Evolutionary conservation across 352 stramenopile species (phyloP), one percentile per base, ranked within the genome.

Genomic region (Globisporangium acanthophoron): DNA sequence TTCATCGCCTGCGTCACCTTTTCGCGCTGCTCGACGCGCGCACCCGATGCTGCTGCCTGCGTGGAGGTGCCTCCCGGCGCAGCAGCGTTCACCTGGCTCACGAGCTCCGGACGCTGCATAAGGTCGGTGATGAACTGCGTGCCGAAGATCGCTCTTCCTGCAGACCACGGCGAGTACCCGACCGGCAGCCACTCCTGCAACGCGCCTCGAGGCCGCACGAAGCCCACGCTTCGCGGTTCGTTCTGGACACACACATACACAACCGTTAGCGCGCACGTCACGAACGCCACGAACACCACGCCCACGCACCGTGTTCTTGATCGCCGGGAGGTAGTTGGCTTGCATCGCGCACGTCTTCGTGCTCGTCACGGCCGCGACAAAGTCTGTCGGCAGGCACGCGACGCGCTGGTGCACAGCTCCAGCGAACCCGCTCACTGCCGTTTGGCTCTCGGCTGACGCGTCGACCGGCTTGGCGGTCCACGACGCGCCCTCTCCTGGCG

Each of bases 101-200:
- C 35, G 7, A 88, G 52, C 53, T 90, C 80, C 0, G 76, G 76
- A 0, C 76, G 80, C 13, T 73, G 61, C 72, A 85, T 82, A 24
- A 91, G 60, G 48, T 87, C 75, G 9, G 61, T 67, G 47, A 91
- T 85, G 37, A 88, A 88, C 58, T 90, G 70, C 8, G 70, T 77
- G 8, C 64, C 71, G 47, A 90, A 90, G 11, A 87, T 58, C 8
- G 74, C 58, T n/a, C 73, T 72, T 0, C 79, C 90, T 12, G 83
- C 85, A 5, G 73, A 92, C 94, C 94, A 98, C 3, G 94, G 94
- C 5, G 97, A 96, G 65, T 97, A 98, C n/a, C 73, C 83, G 11
- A 92, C 69, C 3, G 76, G 56, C 13, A 96, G 64, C 94, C 94
- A 98, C 63, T 98, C 92, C 13, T 96, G 84, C 11, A 93, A 69